Conservation (phyloP, 768 basidiomycete genomes). For the Suillus subalutaceus region DNA sequence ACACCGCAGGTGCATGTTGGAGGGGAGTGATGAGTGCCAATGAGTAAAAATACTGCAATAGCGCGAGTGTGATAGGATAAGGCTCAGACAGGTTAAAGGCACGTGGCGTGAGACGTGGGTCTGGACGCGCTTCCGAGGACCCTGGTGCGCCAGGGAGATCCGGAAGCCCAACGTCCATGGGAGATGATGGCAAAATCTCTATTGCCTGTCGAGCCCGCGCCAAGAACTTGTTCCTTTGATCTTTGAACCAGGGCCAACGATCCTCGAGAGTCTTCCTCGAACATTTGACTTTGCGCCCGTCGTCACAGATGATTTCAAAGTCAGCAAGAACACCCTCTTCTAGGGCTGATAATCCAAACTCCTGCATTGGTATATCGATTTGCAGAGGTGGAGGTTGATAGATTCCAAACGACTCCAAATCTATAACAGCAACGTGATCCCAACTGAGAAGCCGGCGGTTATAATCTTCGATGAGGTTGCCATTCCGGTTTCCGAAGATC, state of each 20-base stretch:
- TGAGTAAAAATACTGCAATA: slow-evolving; percentile 94
- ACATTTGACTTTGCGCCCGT: slow-evolving; percentile 80
- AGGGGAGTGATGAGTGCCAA: slow-evolving; percentile 84
- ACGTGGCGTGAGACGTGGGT: slow-evolving; percentile 82
- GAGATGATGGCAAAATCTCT: slow-evolving; percentile 59
- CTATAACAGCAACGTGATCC: slow-evolving; percentile 90
- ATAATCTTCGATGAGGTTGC: slow-evolving; percentile 90
- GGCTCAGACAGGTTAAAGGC: slow-evolving; percentile 84
- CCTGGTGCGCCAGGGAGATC: slow-evolving; percentile 56
- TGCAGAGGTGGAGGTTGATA: slow-evolving; percentile 81
- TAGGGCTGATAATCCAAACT: slow-evolving; percentile 80
- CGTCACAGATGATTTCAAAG: slow-evolving; percentile 92
- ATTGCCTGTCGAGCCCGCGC: slow-evolving; percentile 58
- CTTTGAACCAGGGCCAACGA: slow-evolving; percentile 95
- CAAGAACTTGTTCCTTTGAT: slow-evolving; percentile 62
- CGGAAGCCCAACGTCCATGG: slow-evolving; percentile 66
- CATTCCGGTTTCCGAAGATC: slow-evolving; percentile 87
- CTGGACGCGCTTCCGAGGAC: slow-evolving; percentile 56
- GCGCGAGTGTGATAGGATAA: slow-evolving; percentile 84
- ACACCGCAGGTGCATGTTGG: slow-evolving; percentile 87
- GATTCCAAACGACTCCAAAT: slow-evolving; percentile 94
- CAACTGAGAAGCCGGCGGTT: slow-evolving; percentile 88
- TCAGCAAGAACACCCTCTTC: slow-evolving; percentile 84
- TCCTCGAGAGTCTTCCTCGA: slow-evolving; percentile 85
- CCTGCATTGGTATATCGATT: slow-evolving; percentile 74